Base-by-base conservation (phyloP, 441 rosid species). In the Rhodomyrtus psidioides region DNA sequence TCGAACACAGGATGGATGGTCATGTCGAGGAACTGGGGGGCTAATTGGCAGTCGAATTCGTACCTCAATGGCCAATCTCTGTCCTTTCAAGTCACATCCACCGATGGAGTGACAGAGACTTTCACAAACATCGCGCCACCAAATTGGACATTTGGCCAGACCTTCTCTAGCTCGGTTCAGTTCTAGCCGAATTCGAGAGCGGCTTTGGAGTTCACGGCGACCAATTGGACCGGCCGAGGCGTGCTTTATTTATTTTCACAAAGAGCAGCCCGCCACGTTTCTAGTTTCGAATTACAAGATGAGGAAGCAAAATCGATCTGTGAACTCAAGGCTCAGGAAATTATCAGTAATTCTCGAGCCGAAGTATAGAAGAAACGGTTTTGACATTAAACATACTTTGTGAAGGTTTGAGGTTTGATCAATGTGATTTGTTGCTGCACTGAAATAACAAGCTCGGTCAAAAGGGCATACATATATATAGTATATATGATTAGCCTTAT, bases 11-110 rank as follows among this genome's bases (percentile, higher is more conserved):
- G 89, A 27, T 94, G 96, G 97, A 87, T 88, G 88, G 87, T 93
- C 9, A 93, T 93, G 97, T 93, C 96, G 19, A 92, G 95, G 53
- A 94, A 94, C 85, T 93, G 97, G 97, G 97, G 97, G 62, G 92
- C 96, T 34, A 93, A 94, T 70, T 94, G 97, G 96, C 96, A 94
- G 87, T 94, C 97, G 39, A 94, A 94, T 81, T 89, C 91, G 49
- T 92, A 93, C 87, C 94, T 89, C 75, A 86, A 89, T 30, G 90
- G 90, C 58, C 91, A 94, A 86, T 88, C 97, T 28, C 74, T 94
- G 65, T 94, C 97, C 49, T 94, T 94, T 92, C 85, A 90, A 85
- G 85, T 93, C 90, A 93, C 95, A 42, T 90, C 95, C 4, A 91
- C 93, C 0, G 95, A 94, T 79, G 94, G 95, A 6, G 88, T 56